Evolutionary conservation across 768 basidiomycete species (phyloP).

Genomic region (Mycena belliarum): DNA sequence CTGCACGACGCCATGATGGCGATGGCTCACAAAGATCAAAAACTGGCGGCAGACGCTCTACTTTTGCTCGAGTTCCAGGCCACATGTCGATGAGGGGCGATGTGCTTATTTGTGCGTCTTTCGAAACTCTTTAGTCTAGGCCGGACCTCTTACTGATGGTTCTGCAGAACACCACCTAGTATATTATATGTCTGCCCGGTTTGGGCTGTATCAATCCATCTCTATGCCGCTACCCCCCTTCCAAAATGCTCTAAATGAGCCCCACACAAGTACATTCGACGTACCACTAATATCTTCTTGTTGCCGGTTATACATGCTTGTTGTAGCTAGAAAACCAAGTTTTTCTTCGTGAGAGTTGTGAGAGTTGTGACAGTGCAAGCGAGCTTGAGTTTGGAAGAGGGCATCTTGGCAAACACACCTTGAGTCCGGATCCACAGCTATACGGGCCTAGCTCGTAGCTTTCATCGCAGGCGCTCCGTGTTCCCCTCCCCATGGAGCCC

Average conservation of each 20-base stretch:
- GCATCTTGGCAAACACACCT: too few relatives aligned
- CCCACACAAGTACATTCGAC: conserved; percentile 7
- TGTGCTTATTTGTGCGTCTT: conserved; percentile 8
- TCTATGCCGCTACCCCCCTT: not conserved
- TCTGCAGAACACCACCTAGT: conserved; percentile 1
- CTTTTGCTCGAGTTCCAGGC: conserved; percentile 21
- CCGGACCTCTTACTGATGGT: not conserved
- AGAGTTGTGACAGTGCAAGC: too few relatives aligned
- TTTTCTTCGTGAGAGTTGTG: too few relatives aligned
- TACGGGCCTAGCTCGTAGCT: too few relatives aligned
- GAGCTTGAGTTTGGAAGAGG: not conserved
- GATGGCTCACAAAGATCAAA: not conserved
- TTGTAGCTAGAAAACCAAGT: not conserved
- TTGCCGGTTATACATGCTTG: not conserved
- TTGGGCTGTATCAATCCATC: not conserved
- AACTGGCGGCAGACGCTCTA: conserved; percentile 12
- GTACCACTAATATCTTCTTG: conserved; percentile 10
- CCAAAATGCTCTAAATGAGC: conserved; percentile 4
- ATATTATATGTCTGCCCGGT: not conserved
- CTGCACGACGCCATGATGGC: conserved; percentile 13
- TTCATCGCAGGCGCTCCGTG: not conserved
- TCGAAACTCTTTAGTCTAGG: not conserved
- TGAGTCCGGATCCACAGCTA: too few relatives aligned
- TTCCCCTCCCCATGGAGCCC: not conserved
- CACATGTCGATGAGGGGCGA: not conserved